Conservation (phyloP, 1,284 basidiomycete species). For the Athelia psychrophila region DNA sequence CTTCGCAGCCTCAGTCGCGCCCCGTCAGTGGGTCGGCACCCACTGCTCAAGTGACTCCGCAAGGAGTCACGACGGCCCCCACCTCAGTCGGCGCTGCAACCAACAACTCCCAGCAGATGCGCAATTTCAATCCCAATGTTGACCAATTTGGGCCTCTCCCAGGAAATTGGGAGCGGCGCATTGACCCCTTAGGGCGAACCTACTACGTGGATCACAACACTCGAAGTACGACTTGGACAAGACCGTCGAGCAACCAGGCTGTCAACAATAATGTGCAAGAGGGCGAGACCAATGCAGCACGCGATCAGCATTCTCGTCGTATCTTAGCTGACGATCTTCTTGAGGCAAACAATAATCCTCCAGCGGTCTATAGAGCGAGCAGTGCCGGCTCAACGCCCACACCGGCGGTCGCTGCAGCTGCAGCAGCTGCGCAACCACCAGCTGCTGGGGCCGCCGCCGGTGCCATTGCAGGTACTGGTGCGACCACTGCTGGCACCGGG, state of each 20-base stretch:
- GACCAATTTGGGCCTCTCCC: conserved; percentile 85
- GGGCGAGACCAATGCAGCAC: conserved; percentile 65
- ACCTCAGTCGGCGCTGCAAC: conserved; percentile 25
- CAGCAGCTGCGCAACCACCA: conserved; percentile 20
- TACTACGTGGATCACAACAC: conserved; percentile 96
- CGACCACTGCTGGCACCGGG: conserved; percentile 78
- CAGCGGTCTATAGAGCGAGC: conserved; percentile 34
- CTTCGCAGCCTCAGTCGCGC: conserved; percentile 26
- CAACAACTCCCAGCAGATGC: conserved; percentile 42
- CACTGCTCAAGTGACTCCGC: conserved; percentile 4
- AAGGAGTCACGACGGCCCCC: conserved; percentile 22
- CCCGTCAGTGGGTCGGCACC: conserved; percentile 28
- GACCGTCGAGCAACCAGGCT: conserved; percentile 56
- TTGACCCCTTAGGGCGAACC: conserved; percentile 87
- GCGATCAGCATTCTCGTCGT: conserved; percentile 76
- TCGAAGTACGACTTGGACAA: conserved; percentile 90
- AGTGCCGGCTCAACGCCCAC: conserved; percentile 31
- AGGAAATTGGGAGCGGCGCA: conserved; percentile 87
- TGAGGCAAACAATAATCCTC: conserved; percentile 47
- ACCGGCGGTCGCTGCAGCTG: conserved; percentile 3
- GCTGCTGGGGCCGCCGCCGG: conserved; percentile 23
- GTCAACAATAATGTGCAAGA: conserved; percentile 54
- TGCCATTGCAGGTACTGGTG: conserved; percentile 48
- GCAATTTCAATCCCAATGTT: conserved; percentile 84
- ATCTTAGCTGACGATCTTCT: conserved; percentile 80